Evolutionary conservation across 768 basidiomycete species (phyloP), one percentile per base, ranked within the genome.

Genomic region (Tricholoma saponaceum): DNA sequence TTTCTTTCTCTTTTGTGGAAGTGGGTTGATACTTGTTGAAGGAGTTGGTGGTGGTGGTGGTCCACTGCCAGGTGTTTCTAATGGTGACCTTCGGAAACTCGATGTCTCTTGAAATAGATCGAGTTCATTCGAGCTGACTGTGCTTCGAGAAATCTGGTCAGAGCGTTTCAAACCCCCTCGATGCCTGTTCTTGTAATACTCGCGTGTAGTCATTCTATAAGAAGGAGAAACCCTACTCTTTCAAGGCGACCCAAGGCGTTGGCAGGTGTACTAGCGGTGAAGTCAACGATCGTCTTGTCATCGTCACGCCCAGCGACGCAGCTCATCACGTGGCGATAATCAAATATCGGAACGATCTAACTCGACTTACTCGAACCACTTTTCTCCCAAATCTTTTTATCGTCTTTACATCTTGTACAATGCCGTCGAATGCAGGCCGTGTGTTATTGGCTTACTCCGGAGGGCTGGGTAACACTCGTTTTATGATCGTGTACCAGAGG

Each of bases 391-490:
- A 58, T n/a, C 32, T 46, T 12, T 43, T 47, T 35, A 43, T 41
- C 25, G n/a, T 35, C 20, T 39, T 52, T 46, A 30, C 25, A 50
- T 18, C 23, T 12, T 33, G 25, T 49, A 70, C 59, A 57, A 85
- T 83, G 82, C 67, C 83, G 58, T 64, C 76, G 47, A 81, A 81
- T 68, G 62, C 73, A 23, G 94, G 95, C 62, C 94, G 94, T 69
- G 95, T 98, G 66, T 81, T 99, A 56, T 82, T 99, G 62, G 96
- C 96, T 20, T 99, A 99, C 79, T 99, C 97, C 67, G 96, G 97
- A 62, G 97, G 97, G 66, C 84, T 98, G 52, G 95, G 95, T 96
- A 58, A 64, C n/a, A n/a, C n/a, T 92, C 78, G 44, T 30, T 20
- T 23, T 43, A 52, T 67, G 52, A 37, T 60, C 52, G 26, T 53